Evolutionary conservation across 176 grass and related monocot species (phyloP), one percentile per base, ranked within the genome.

Genomic region (Phyllostachys edulis): DNA sequence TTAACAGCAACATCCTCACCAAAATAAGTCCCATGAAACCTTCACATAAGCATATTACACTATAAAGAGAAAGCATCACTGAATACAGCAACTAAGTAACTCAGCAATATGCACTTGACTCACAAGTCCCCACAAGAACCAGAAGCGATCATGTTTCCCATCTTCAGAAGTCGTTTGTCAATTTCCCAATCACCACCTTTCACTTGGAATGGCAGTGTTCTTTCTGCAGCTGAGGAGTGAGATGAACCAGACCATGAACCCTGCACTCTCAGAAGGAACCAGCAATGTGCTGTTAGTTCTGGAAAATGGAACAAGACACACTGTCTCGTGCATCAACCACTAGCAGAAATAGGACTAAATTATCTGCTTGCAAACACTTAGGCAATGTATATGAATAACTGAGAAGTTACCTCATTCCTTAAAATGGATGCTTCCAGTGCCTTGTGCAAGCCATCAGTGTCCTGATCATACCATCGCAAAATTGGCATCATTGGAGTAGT

Each of bases 221-320:
- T 96, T 83, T 96, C 96, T 23, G 93, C 80, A 44, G 93, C 93
- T 89, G 96, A 99, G 42, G 96, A 96, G 79, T 99, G 96, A 87
- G 96, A 99, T 77, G 96, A 99, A 82, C 96, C 97, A 86, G 93
- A 99, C 97, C 93, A 99, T 60, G 97, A 99, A 82, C 91, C 97
- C 97, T 99, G 77, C 60, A 59, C 69, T 40, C 37, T 67, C 76
- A 71, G 77, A 91, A 88, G 24, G 50, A 60, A 67, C 16, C 50
- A 62, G 13, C 40, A 78, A 66, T 57, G 14, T 36, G 2, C 44
- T 79, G 60, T 75, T 44, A 84, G 41, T 52, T 83, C 67, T 78
- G 34, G 27, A 52, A 81, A 78, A 59, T 50, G 11, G 69, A 86
- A 64, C 21, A 21, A 32, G 37, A 74, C 27, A 85, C 56, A 84